Percentiles rank a stretch among this genome's conserved stretches.
Conservation (phyloP, 2,329 filamentous ascomycete genomes). For the Cercospora zeae-maydis region DNA sequence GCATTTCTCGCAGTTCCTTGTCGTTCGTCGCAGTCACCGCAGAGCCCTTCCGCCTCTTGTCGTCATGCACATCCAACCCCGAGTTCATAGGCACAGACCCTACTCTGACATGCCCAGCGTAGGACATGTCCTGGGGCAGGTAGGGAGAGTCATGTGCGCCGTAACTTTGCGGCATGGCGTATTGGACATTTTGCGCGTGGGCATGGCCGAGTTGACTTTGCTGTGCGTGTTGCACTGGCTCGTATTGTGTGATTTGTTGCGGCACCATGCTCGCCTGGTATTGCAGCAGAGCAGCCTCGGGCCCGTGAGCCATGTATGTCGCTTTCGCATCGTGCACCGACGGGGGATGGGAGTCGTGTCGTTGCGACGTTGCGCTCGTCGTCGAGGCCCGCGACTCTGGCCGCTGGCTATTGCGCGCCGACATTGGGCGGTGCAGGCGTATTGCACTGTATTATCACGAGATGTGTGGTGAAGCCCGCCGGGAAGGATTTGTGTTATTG, state of each 20-base stretch:
- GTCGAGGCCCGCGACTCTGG: conserved; percentile 36
- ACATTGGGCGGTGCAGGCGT: conserved; percentile 27
- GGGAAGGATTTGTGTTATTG: conserved; percentile 16
- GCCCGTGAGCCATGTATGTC: conserved; percentile 24
- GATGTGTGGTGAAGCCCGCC: conserved; percentile 4
- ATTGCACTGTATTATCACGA: conserved; percentile 8
- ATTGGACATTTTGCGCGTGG: conserved; percentile 24
- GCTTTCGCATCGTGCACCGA: conserved; percentile 28
- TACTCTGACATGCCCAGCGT: conserved; percentile 27
- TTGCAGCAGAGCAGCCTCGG: conserved; percentile 34
- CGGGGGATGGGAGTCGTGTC: conserved; percentile 22
- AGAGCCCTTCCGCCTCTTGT: conserved; percentile 52
- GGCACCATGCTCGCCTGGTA: conserved; percentile 31
- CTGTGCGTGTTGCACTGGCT: conserved; percentile 13
- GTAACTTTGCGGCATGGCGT: conserved; percentile 26
- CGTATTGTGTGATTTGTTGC: conserved; percentile 26
- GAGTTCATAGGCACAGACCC: conserved; percentile 29
- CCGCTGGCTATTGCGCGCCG: conserved; percentile 30
- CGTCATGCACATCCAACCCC: conserved; percentile 37
- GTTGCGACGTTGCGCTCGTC: conserved; percentile 34
- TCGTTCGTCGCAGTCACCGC: conserved; percentile 75
- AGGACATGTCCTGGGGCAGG: conserved; percentile 28
- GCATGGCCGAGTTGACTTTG: conserved; percentile 20
- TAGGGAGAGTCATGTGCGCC: conserved; percentile 28
- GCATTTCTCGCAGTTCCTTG: conserved; percentile 72